Base-by-base conservation (phyloP, 768 basidiomycete genomes). In the Mycena belliarum region DNA sequence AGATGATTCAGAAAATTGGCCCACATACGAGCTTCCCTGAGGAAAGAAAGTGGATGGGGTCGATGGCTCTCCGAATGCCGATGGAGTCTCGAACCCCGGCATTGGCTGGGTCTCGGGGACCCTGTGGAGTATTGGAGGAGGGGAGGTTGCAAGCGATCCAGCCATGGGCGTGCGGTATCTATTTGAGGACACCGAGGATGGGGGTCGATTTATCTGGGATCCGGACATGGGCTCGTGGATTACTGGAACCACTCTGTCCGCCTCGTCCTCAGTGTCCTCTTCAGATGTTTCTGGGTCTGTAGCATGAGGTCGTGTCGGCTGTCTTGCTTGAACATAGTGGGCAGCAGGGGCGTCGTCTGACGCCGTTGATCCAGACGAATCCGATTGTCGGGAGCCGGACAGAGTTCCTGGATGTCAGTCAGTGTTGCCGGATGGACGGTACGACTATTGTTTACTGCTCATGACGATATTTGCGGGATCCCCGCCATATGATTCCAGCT, bases 111-210 rank as follows among this genome's bases (percentile, higher is more conserved):
- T 78, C 15, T 79, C 73, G 7, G 89, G 89, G 18, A 89, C 70
- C 44, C 72, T 64, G 23, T 75, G 76, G 2, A 72, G 75, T 18
- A 73, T 58, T 40, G 81, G 80, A 24, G 84, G 80, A 7, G 84
- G 78, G 5, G 87, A 83, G 66, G 85, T 75, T 18, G 82, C 76
- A 12, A 83, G 70, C 16, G 88, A 86, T 37, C 83, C 80, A 15
- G 82, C 79, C 67, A 86, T 77, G 8, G 91, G 92, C 28, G 91
- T 93, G 52, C 86, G 89, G 68, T 93, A 93, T 45, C 86, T 82
- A 48, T 85, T 79, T 2, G 89, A 87, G 2, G 92, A 92, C 46
- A 87, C 68, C 18, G 92, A 88, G n/a, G 91, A 93, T 21, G 82
- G 81, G 5, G 92, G 88, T 21, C 91, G 83, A 54, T 76, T 75